These are phyloP conservation scores for Heterobasidion annosum DNA, from an alignment of 1,284 basidiomycete species.

Conservation along the genomic window DNA sequence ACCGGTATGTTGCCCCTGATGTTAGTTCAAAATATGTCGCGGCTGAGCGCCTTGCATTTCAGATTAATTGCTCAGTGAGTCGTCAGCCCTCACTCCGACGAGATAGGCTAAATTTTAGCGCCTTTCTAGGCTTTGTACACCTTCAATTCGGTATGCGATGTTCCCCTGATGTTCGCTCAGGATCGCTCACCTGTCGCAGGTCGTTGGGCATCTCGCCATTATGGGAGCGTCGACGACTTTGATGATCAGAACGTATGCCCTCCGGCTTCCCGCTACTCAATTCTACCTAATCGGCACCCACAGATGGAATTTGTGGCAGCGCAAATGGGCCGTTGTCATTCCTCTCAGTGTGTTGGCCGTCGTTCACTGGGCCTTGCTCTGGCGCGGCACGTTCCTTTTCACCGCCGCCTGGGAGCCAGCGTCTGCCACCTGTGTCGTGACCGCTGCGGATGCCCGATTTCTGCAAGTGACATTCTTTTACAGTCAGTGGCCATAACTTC, in stretches of 20 bases:
- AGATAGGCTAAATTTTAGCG: background rate
- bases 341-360: constrained; percentile 45
- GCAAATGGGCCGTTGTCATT: constrained; percentile 36
- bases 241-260: constrained; percentile 57
- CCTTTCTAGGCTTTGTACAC: constrained; percentile 45
- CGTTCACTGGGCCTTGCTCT: constrained; percentile 57
- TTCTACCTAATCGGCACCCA: background rate
- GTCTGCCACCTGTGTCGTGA: constrained; percentile 35
- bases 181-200: constrained; percentile 22
- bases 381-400: constrained; percentile 62
- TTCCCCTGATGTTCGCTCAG: background rate
- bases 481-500: constrained; percentile 32
- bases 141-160: constrained; percentile 49
- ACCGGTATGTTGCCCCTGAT: background rate
- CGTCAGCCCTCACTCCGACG: background rate
- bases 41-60: background rate
- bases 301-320: constrained; percentile 66
- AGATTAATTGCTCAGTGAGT: constrained; percentile 58
- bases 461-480: constrained; percentile 60
- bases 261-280: background rate
- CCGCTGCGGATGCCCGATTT: constrained; percentile 40
- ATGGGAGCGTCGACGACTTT: constrained; percentile 56
- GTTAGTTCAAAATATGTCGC: background rate
- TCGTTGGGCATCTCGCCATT: constrained; percentile 57
- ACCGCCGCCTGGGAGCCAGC: constrained; percentile 39